These are phyloP conservation scores for Lipomyces yarrowii DNA, from an alignment of 1,139 yeast genomes.

Conservation along the genomic window DNA sequence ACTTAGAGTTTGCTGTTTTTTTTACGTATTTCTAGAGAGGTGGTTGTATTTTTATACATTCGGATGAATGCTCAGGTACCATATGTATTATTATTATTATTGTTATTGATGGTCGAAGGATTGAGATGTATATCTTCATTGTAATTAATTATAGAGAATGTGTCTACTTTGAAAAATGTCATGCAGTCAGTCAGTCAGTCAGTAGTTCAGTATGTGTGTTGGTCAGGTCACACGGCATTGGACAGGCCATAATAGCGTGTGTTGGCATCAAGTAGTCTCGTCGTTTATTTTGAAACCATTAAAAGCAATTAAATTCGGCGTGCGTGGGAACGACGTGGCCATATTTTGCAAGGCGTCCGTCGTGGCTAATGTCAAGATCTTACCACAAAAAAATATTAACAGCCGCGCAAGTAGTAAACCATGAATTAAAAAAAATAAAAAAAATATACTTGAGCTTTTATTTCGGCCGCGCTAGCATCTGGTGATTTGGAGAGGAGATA, in stretches of 20 bases:
- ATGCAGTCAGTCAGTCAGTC: not conserved
- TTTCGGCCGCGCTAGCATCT: constrained; percentile 45
- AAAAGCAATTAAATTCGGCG: not conserved
- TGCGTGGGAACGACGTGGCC: not conserved
- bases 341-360: not conserved
- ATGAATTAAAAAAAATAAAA: not conserved
- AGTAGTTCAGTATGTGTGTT: not conserved
- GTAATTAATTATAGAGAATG: not conserved
- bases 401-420: not conserved
- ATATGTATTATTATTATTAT: not conserved
- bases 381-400: too few species aligned
- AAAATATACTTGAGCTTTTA: constrained; percentile 6
- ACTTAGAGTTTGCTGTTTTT: not conserved
- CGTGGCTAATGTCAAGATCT: not conserved
- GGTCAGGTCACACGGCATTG: not conserved
- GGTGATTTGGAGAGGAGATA: constrained; percentile 61
- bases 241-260: not conserved
- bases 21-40: not conserved
- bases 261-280: not conserved
- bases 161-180: not conserved
- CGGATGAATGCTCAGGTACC: not conserved
- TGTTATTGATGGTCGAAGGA: not conserved
- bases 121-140: not conserved
- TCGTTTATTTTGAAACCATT: not conserved
- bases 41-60: not conserved